A percentile compares a stretch with the other conserved stretches of the same genome.
Conservation (phyloP, 345 rosid species). For the Pelargonium nanum region DNA sequence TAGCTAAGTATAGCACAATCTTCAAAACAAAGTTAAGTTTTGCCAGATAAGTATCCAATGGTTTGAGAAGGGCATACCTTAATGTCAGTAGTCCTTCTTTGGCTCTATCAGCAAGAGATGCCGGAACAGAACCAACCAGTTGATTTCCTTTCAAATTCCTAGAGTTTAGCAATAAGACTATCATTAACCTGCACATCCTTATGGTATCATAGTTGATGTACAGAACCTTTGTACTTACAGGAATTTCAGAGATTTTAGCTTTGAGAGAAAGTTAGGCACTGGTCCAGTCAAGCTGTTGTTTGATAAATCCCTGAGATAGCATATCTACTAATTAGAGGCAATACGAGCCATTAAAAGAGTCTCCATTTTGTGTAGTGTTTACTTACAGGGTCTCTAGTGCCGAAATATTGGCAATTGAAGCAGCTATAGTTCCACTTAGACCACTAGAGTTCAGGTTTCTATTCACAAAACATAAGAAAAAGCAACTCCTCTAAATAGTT, state of each 20-base stretch:
- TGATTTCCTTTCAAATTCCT: conserved; percentile 45
- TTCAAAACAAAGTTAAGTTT: background rate
- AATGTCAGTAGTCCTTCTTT: conserved; percentile 21
- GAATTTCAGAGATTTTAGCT: conserved; percentile 10
- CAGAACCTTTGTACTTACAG: conserved; percentile 8
- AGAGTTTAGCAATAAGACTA: conserved; percentile 23
- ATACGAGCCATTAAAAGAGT: background rate
- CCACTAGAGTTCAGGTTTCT: conserved; percentile 32
- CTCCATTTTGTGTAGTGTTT: background rate
- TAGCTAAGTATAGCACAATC: background rate
- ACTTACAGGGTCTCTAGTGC: conserved; percentile 39
- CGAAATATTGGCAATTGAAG: conserved; percentile 26
- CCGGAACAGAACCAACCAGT: conserved; percentile 40
- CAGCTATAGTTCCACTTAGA: conserved; percentile 29
- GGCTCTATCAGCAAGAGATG: conserved; percentile 28
- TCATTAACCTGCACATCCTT: background rate
- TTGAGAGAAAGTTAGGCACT: conserved; percentile 20
- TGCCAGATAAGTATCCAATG: background rate
- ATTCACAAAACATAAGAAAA: conserved; percentile 1
- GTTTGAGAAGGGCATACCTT: conserved; percentile 18
- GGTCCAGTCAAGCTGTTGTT: conserved; percentile 40
- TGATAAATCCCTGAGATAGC: conserved; percentile 37
- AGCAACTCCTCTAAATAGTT: background rate
- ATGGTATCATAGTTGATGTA: conserved; percentile 15
- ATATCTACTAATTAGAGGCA: background rate